A percentile compares a stretch with the other conserved stretches of the same genome.
Conservation (phyloP, 192 early-diverging fungal genomes). For the Linnemannia zychae region DNA sequence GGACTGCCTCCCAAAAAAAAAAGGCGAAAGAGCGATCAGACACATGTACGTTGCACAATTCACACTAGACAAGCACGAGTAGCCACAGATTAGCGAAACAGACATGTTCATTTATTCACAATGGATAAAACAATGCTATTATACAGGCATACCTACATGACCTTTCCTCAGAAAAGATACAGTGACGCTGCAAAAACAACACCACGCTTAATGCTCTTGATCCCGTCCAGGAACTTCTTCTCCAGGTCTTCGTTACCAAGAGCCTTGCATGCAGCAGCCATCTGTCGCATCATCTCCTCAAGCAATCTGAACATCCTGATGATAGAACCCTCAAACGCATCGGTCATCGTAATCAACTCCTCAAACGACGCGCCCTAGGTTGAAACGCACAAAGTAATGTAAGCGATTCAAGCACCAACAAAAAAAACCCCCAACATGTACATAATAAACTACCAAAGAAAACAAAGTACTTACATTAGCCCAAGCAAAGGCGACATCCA, state of each 20-base stretch:
- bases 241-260: constrained; percentile 94
- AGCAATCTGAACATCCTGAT: constrained; percentile 87
- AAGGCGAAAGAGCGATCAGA: too few species aligned
- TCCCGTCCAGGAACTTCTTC: constrained; percentile 91
- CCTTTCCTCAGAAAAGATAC: constrained; percentile 70
- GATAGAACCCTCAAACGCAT: constrained; percentile 92
- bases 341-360: constrained; percentile 92
- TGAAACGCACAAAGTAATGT: background rate
- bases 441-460: background rate
- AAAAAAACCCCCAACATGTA: too few species aligned
- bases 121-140: background rate
- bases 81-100: too few species aligned
- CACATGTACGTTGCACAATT: too few species aligned
- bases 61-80: too few species aligned
- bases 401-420: background rate
- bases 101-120: background rate
- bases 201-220: constrained; percentile 89
- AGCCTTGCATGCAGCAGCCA: constrained; percentile 86
- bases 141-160: background rate
- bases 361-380: constrained; percentile 86
- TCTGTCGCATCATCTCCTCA: constrained; percentile 90
- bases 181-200: constrained; percentile 94
- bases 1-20: too few species aligned
- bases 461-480: constrained; percentile 51
- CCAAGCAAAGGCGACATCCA: constrained; percentile 95